Conservation (phyloP, 202 grass and related monocot species). For the Panicum hallii region DNA sequence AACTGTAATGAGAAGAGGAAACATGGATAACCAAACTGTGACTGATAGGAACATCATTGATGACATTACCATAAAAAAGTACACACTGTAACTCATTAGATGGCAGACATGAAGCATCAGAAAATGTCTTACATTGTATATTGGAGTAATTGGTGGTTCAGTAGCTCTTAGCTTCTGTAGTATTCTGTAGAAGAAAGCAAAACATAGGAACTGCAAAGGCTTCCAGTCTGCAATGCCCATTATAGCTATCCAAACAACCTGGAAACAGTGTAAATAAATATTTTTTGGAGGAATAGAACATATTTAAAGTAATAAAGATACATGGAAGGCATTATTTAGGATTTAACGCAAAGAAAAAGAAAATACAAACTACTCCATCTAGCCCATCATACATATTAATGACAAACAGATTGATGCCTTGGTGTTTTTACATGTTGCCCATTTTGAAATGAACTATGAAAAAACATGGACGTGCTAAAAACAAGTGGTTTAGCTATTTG, state of each 20-base stretch:
- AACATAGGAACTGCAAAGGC: constrained; percentile 95
- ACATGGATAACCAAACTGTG: constrained; percentile 19
- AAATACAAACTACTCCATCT: background rate
- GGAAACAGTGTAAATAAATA: constrained; percentile 51
- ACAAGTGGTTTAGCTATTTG: background rate
- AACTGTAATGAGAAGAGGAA: background rate
- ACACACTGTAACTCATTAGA: constrained; percentile 11
- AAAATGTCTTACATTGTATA: constrained; percentile 80
- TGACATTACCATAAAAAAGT: background rate
- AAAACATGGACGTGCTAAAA: background rate
- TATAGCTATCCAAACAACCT: constrained; percentile 82
- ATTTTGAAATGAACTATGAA: constrained; percentile 17
- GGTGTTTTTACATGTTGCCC: background rate
- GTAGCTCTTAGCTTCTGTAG: constrained; percentile 88
- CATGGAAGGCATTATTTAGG: background rate
- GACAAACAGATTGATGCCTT: constrained; percentile 9
- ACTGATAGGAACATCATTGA: background rate
- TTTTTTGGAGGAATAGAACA: constrained; percentile 23
- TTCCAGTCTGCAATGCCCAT: constrained; percentile 82
- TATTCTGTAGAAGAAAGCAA: constrained; percentile 96
- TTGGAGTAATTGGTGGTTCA: constrained; percentile 78
- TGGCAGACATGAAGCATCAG: background rate
- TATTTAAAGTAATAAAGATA: constrained; percentile 10
- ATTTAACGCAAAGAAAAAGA: constrained; percentile 19
- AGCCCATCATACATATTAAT: constrained; percentile 8